Percentiles rank a stretch among this genome's conserved stretches.
These are phyloP conservation scores for Annulohypoxylon truncatum DNA, from an alignment of 2,329 filamentous ascomycete genomes.

Conservation along the genomic window DNA sequence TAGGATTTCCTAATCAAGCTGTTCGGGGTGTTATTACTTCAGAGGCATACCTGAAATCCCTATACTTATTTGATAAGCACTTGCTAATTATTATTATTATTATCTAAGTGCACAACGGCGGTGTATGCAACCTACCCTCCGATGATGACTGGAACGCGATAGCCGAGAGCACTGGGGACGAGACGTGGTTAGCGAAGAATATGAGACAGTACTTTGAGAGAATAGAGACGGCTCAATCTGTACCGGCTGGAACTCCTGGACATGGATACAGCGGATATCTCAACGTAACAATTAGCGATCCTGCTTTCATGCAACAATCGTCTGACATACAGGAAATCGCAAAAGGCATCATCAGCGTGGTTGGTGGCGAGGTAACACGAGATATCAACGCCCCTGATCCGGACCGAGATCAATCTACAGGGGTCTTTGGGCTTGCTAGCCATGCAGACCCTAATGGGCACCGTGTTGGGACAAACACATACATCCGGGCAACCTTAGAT, in stretches of 20 bases:
- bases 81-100: neutral
- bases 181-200: conserved; percentile 45
- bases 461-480: conserved; percentile 59
- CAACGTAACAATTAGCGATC: conserved; percentile 47
- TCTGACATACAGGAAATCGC: conserved; percentile 44
- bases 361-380: conserved; percentile 44
- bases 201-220: conserved; percentile 46
- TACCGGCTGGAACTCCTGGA: conserved; percentile 43
- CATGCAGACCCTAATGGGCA: conserved; percentile 46
- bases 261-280: conserved; percentile 49
- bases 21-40: too few species aligned
- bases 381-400: conserved; percentile 46
- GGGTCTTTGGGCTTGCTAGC: conserved; percentile 45
- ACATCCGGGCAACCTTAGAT: conserved; percentile 60
- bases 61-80: neutral
- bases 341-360: conserved; percentile 37
- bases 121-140: conserved; percentile 47
- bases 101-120: conserved; percentile 46
- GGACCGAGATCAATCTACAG: conserved; percentile 45
- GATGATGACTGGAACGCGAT: conserved; percentile 50
- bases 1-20: neutral
- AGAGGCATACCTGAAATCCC: neutral
- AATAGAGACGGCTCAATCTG: conserved; percentile 47
- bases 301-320: conserved; percentile 41
- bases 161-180: conserved; percentile 47